Evolutionary conservation across 805 yeast species (phyloP).

Genomic region (Nakazawaea peltata): DNA sequence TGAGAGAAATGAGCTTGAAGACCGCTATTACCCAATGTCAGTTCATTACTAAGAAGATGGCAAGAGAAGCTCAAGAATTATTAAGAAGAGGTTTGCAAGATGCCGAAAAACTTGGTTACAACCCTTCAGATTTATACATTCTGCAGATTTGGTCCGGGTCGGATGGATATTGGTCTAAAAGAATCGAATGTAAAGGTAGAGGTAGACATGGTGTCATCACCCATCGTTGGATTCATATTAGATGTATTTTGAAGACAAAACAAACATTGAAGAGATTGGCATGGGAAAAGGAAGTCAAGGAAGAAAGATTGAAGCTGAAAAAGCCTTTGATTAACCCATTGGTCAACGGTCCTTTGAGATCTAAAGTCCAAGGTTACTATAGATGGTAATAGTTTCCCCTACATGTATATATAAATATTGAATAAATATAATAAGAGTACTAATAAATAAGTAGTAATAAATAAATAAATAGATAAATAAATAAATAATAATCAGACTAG

Average conservation of each 20-base stretch:
- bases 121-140: constrained; percentile 58
- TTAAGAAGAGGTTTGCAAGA: constrained; percentile 66
- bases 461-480: neutral
- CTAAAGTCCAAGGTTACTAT: constrained; percentile 41
- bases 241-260: constrained; percentile 64
- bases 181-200: constrained; percentile 81
- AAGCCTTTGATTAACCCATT: constrained; percentile 31
- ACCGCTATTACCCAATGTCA: constrained; percentile 90
- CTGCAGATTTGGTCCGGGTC: constrained; percentile 87
- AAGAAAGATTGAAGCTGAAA: constrained; percentile 22
- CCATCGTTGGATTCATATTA: constrained; percentile 74
- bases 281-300: constrained; percentile 47
- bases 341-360: constrained; percentile 37
- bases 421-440: constrained; percentile 2
- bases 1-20: constrained; percentile 61
- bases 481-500: constrained; percentile 1
- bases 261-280: constrained; percentile 54
- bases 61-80: constrained; percentile 71
- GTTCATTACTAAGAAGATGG: constrained; percentile 65
- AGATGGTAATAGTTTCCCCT: constrained; percentile 34
- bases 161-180: constrained; percentile 67
- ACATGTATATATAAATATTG: constrained; percentile 9
- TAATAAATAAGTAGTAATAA: constrained; percentile 2
- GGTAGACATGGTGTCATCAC: constrained; percentile 78
- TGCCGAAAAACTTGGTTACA: constrained; percentile 50